These are phyloP conservation scores for Psophocarpus tetragonolobus DNA, from an alignment of 306 rosid genomes.

Conservation along the genomic window DNA sequence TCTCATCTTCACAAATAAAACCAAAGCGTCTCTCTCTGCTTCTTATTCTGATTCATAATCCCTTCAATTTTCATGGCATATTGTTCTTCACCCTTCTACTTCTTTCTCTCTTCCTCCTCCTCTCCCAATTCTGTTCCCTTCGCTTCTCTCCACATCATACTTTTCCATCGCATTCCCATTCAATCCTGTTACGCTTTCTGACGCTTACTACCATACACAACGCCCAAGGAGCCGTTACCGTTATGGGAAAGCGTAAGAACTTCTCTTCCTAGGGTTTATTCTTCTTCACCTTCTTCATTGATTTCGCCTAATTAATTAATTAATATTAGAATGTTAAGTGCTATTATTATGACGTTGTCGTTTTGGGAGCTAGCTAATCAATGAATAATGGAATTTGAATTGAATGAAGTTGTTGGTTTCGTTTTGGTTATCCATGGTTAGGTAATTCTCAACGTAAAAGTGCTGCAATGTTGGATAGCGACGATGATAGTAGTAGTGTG, in stretches of 20 bases:
- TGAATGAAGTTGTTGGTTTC: not conserved
- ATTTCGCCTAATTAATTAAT: not conserved
- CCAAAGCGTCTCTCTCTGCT: not conserved
- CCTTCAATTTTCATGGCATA: conserved; percentile 62
- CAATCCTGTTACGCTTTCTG: conserved; percentile 41
- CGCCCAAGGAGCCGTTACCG: conserved; percentile 27
- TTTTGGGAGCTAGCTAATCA: not conserved
- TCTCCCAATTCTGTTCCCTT: conserved; percentile 41
- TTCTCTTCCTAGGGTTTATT: not conserved
- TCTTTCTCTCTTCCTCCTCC: not conserved
- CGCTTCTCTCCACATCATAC: conserved; percentile 25
- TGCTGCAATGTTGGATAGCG: conserved; percentile 60
- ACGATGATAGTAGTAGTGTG: conserved; percentile 83
- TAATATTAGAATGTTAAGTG: not conserved
- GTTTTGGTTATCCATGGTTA: conserved; percentile 9
- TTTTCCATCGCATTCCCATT: conserved; percentile 39
- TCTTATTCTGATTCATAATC: not conserved
- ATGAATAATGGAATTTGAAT: not conserved
- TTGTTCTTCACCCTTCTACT: conserved; percentile 26
- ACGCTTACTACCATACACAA: not conserved
- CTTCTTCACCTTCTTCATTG: not conserved
- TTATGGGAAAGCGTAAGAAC: conserved; percentile 82
- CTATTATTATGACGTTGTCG: not conserved
- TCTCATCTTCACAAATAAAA: not conserved
- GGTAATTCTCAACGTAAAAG: conserved; percentile 81